Percentiles rank a stretch among this genome's conserved stretches.
Conservation (phyloP, 164 flowering plant species). For the Tinospora cordifolia region DNA sequence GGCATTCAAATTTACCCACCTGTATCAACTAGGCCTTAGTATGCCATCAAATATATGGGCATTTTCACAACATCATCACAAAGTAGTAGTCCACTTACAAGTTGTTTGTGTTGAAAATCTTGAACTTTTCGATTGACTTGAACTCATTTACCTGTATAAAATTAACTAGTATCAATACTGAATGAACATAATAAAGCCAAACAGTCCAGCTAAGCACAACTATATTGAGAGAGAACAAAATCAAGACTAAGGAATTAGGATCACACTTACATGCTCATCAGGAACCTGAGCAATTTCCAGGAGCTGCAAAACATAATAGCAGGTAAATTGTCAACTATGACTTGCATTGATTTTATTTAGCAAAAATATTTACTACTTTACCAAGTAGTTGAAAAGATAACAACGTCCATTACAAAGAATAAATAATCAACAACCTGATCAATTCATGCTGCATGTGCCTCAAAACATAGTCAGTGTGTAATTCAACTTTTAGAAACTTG, state of each 20-base stretch:
- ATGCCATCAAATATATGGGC: neutral
- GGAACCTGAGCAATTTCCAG: constrained; percentile 88
- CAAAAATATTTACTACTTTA: neutral
- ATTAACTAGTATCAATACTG: constrained; percentile 11
- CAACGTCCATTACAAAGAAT: neutral
- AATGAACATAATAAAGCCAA: neutral
- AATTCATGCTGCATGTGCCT: too few species aligned
- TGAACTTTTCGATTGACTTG: constrained; percentile 94
- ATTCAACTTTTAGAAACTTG: too few species aligned
- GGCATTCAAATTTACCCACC: constrained; percentile 97
- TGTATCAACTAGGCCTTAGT: constrained; percentile 23
- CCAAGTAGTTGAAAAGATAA: neutral
- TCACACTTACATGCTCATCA: constrained; percentile 64
- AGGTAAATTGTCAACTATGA: constrained; percentile 3
- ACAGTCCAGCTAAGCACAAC: neutral
- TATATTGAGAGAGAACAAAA: neutral
- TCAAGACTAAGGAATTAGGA: neutral
- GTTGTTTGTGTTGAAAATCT: constrained; percentile 89
- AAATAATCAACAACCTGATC: too few species aligned
- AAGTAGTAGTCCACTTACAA: constrained; percentile 40
- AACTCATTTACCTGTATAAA: constrained; percentile 67
- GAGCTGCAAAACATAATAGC: constrained; percentile 48
- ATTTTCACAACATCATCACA: constrained; percentile 3
- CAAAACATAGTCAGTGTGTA: too few species aligned
- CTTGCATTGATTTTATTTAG: neutral